Base-by-base conservation (phyloP, 2,329 filamentous ascomycete genomes). In the Escovopsis weberi region DNA sequence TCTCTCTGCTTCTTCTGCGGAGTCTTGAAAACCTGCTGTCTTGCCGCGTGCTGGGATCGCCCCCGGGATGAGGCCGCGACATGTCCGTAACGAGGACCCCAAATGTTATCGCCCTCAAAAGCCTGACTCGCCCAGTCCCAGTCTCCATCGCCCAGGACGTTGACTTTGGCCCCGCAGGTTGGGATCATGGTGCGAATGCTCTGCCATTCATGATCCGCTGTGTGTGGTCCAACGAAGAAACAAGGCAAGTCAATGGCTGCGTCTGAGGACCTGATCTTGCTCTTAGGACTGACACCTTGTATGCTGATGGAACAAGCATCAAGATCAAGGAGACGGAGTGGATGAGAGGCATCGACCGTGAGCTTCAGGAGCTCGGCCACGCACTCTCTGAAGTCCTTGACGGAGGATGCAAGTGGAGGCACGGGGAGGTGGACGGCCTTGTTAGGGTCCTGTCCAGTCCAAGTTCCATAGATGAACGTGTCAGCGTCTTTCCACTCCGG, bases 131-230 rank as follows among this genome's bases (percentile, higher is more conserved):
- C 18, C 55, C 55, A 58, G 26, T 52, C 45, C 5, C 39, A 43
- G 2, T 43, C 37, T 1, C 10, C 12, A 8, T 42, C 34, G 5
- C 41, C 37, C 6, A 45, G 28, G 26, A 58, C 28, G 0, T 38
- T 34, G 3, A 52, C 42, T 1, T 26, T 38, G 2, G 50, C 43
- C 1, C 37, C 23, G 6, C 45, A 43, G 2, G 49, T 45, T 2
- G 46, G 45, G 15, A 58, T 52, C 6, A 42, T 47, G 2, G 43
- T 39, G 11, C 55, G 52, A 12, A 58, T 49, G 4, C 26, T 26
- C 23, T 45, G 46, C 55, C 55, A 58, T 7, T 55, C 52, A 0
- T 43, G 39, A 2, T 55, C 45, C 1, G 41, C 49, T 2, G 51
- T 47, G 1, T 41, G 10, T 1, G 47, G 46, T 0, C 35, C 41